A percentile compares a stretch with the other conserved stretches of the same genome.
phyloP scores from a whole-genome alignment of 202 grass and related monocot genomes.

The Saccharum hybrid region DNA sequence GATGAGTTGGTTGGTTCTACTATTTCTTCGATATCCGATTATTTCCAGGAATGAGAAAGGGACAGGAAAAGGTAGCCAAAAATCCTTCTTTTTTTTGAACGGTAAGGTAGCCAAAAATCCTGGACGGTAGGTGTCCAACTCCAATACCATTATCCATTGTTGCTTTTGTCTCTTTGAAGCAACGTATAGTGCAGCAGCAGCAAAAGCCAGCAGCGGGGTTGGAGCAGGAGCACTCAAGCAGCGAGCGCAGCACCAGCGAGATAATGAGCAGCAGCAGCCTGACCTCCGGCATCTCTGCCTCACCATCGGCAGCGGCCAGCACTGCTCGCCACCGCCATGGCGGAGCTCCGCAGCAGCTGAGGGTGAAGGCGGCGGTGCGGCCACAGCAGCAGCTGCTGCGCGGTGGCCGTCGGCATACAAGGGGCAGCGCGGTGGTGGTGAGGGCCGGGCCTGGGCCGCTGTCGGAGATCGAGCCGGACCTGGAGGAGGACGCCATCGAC shows the following conservation, averaged over 20 bases:
- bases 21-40: neutral
- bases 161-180: slow-evolving; percentile 45
- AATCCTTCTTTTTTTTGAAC: slow-evolving; percentile 1
- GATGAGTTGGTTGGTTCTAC: slow-evolving; percentile 1
- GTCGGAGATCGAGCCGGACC: slow-evolving; percentile 86
- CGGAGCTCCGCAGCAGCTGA: slow-evolving; percentile 32
- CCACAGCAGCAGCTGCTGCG: slow-evolving; percentile 19
- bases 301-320: slow-evolving; percentile 26
- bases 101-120: slow-evolving; percentile 3
- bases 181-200: slow-evolving; percentile 22
- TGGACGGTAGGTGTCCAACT: slow-evolving; percentile 52
- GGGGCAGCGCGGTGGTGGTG: slow-evolving; percentile 44
- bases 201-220: neutral
- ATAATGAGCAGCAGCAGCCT: slow-evolving; percentile 54
- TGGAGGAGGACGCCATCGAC: slow-evolving; percentile 77
- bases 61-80: slow-evolving; percentile 5
- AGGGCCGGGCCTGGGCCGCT: slow-evolving; percentile 55
- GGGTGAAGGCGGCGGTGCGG: slow-evolving; percentile 26
- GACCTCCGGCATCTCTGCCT: slow-evolving; percentile 45
- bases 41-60: neutral
- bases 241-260: slow-evolving; percentile 4
- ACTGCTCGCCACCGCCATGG: slow-evolving; percentile 43
- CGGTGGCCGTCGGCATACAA: slow-evolving; percentile 30
- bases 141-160: slow-evolving; percentile 45
- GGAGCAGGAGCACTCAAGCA: slow-evolving; percentile 10